A percentile compares a stretch with the other conserved stretches of the same genome.
Conservation (phyloP, 2,329 filamentous ascomycete species). For the Hypoxylon rubiginosum region DNA sequence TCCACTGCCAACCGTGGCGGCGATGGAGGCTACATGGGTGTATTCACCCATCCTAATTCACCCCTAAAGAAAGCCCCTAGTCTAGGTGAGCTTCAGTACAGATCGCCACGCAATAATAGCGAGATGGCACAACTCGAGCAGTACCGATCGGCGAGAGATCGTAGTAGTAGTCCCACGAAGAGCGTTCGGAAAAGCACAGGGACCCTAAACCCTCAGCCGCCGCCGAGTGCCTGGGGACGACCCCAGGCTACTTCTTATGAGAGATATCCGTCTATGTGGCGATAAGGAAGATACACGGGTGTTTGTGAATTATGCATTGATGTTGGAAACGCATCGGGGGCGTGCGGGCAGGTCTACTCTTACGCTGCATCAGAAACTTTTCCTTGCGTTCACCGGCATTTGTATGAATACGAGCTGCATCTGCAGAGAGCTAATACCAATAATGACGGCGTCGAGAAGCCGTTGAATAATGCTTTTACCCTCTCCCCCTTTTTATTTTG, state of each 20-base stretch:
- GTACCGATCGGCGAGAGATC: constrained; percentile 49
- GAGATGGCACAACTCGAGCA: constrained; percentile 73
- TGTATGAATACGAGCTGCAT: constrained; percentile 41
- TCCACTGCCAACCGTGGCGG: constrained; percentile 31
- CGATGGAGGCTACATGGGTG: constrained; percentile 80
- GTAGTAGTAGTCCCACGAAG: constrained; percentile 49
- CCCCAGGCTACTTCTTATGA: constrained; percentile 45
- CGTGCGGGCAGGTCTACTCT: constrained; percentile 2
- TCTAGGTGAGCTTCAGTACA: constrained; percentile 67
- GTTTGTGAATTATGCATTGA: constrained; percentile 28
- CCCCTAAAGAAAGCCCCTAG: constrained; percentile 83
- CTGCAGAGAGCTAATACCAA: constrained; percentile 30
- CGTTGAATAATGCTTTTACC: constrained; percentile 4
- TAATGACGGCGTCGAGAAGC: constrained; percentile 13
- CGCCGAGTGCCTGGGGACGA: constrained; percentile 43
- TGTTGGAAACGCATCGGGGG: constrained; percentile 9
- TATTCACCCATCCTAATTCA: constrained; percentile 84
- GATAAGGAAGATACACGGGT: constrained; percentile 34
- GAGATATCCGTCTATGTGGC: constrained; percentile 54
- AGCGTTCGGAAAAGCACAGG: constrained; percentile 49
- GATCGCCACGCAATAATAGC: constrained; percentile 69
- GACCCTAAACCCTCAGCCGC: constrained; percentile 36
- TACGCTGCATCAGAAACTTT: constrained; percentile 13
- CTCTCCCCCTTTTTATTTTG: background rate
- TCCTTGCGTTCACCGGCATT: constrained; percentile 46